Percentiles rank a stretch among this genome's conserved stretches.
phyloP scores from a whole-genome alignment of 108 stramenopile species.

The Skeletonema marinoi region DNA sequence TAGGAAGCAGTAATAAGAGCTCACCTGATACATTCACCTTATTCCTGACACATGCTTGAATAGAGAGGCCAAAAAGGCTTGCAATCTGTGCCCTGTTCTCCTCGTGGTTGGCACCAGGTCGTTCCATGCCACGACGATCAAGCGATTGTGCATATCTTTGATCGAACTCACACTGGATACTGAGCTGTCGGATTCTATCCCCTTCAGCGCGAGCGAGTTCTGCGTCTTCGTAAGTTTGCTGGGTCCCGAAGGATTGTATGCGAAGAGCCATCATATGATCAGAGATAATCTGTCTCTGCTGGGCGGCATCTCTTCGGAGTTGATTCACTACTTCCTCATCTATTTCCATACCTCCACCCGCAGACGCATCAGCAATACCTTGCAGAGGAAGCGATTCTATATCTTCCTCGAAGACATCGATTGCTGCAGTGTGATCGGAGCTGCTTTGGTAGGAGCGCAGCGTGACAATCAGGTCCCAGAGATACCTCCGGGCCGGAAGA shows the following conservation, averaged over 20 bases:
- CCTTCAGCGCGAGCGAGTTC: slow-evolving; percentile 52
- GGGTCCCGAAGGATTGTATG: slow-evolving; percentile 25
- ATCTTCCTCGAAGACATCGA: slow-evolving; percentile 45
- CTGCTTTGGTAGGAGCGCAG: slow-evolving; percentile 30
- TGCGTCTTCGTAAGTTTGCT: slow-evolving; percentile 47
- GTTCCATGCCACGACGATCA: slow-evolving; percentile 29
- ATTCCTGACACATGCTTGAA: slow-evolving; percentile 33
- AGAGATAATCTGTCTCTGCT: slow-evolving; percentile 34
- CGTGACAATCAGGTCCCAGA: slow-evolving; percentile 50
- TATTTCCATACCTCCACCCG: background rate
- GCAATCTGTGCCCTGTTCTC: slow-evolving; percentile 18
- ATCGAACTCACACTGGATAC: slow-evolving; percentile 40
- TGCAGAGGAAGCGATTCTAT: slow-evolving; percentile 26
- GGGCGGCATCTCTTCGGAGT: slow-evolving; percentile 13
- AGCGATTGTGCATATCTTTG: slow-evolving; percentile 33
- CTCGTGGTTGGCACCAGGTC: background rate
- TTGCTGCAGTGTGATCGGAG: slow-evolving; percentile 26
- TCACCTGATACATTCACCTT: slow-evolving; percentile 47
- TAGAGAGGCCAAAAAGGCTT: slow-evolving; percentile 40
- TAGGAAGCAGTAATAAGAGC: background rate
- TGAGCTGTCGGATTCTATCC: slow-evolving; percentile 31
- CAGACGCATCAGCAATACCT: slow-evolving; percentile 9
- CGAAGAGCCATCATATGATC: slow-evolving; percentile 41
- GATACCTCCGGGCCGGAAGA: slow-evolving; percentile 45
- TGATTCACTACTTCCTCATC: slow-evolving; percentile 8